A percentile compares a stretch with the other conserved stretches of the same genome.
phyloP scores from a whole-genome alignment of 768 basidiomycete species.

The Tulasnella sp. region DNA sequence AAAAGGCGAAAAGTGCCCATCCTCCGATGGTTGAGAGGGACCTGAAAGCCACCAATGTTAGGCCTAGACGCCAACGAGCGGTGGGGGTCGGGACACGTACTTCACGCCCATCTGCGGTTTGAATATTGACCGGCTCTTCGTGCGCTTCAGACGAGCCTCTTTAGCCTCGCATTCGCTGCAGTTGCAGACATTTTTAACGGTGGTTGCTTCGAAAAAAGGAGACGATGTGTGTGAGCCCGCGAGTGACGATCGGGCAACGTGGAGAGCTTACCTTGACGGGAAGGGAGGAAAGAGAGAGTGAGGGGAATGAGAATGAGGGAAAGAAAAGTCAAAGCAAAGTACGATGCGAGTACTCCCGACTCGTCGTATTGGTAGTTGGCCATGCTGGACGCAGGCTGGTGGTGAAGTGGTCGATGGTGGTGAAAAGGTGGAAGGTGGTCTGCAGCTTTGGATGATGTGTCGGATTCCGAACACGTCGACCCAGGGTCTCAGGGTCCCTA shows the following conservation, averaged over 20 bases:
- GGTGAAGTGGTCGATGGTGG: constrained; percentile 9
- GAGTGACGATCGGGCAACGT: neutral
- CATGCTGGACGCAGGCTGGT: constrained; percentile 21
- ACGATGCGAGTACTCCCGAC: constrained; percentile 79
- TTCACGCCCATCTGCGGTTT: constrained; percentile 50
- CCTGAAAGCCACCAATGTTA: constrained; percentile 41
- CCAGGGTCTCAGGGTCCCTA: constrained; percentile 7
- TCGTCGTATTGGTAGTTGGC: constrained; percentile 60
- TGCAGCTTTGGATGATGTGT: constrained; percentile 11
- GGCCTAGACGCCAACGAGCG: constrained; percentile 28
- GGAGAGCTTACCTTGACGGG: constrained; percentile 27
- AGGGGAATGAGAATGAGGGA: constrained; percentile 76
- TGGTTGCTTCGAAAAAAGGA: neutral
- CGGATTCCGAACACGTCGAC: constrained; percentile 19
- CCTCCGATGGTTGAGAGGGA: constrained; percentile 59
- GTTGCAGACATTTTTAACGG: constrained; percentile 9
- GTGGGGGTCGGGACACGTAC: constrained; percentile 40
- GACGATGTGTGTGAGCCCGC: neutral
- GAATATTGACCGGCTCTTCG: constrained; percentile 48
- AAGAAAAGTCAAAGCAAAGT: constrained; percentile 88
- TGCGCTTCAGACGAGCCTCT: constrained; percentile 46
- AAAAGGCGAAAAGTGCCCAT: constrained; percentile 67
- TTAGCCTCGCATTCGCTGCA: constrained; percentile 61
- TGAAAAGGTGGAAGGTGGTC: constrained; percentile 1
- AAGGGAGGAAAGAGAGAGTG: constrained; percentile 47